Base-by-base conservation (phyloP, 2,329 filamentous ascomycete species). In the Fusarium fujikuroi region DNA sequence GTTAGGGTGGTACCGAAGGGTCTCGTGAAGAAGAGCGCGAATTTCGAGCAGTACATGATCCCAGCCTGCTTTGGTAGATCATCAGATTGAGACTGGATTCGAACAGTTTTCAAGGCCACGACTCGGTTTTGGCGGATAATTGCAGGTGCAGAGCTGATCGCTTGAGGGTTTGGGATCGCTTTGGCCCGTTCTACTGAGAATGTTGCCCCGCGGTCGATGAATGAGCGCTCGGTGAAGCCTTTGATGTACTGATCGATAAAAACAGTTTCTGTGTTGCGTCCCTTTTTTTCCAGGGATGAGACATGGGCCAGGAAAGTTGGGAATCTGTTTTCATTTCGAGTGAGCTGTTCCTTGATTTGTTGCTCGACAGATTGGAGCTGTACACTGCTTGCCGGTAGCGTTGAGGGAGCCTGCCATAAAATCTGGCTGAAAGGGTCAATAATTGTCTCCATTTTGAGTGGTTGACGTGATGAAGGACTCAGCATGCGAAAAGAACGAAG, bases 21-120 rank as follows among this genome's bases (percentile, higher is more conserved):
- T 60, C 15, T 60, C 58, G 19, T 60, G 58, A 0, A 60, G n/a
- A 5, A 60, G 47, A 34, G 58, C 58, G 18, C 58, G 58, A 19
- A 60, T 60, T 56, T 60, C 58, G 47, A 60, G 58, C 36, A 60
- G 19, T 3, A 60, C 58, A 14, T 60, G 58, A 2, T 60, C 58
- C 58, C 58, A 60, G 14, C 58, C 58, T 56, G 58, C 58, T 18
- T 60, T 60, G 5, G 58, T n/a, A 54, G 18, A 2, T 60, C 46
- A 9, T 60, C 36, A 1, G 46, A 54, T 9, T 30, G 56, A 23
- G 43, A 60, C 3, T 60, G 57, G 1, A 60, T 60, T 1, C 57
- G 57, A 52, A 60, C 57, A 7, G 57, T 37, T 32, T 60, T 60
- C 0, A 60, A 18, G 6, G 57, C 57, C 15, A 60, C 57, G 9